A percentile compares a stretch with the other conserved stretches of the same genome.
Conservation (phyloP, 306 rosid species). For the Acmispon strigosus region DNA sequence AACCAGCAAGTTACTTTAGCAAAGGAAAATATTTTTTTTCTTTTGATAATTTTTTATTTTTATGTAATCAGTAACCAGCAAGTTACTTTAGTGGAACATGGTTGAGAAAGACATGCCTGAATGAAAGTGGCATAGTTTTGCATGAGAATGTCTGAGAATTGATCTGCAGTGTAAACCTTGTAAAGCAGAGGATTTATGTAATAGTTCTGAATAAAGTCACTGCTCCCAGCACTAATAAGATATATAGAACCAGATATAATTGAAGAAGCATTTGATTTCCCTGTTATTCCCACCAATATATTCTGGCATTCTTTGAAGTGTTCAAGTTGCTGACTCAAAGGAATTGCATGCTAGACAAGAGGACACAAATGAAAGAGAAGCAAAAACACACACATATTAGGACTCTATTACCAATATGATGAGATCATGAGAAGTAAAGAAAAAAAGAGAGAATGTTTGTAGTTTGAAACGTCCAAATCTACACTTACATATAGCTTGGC, state of each 20-base stretch:
- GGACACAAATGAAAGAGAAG: neutral
- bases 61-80: neutral
- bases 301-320: constrained; percentile 57
- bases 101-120: constrained; percentile 41
- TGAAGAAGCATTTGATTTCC: constrained; percentile 46
- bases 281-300: constrained; percentile 37
- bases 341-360: constrained; percentile 45
- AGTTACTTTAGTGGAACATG: neutral
- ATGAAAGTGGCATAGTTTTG: constrained; percentile 38
- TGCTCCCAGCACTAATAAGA: constrained; percentile 64
- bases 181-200: constrained; percentile 72
- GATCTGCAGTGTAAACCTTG: constrained; percentile 41
- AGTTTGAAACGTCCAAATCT: neutral
- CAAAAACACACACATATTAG: neutral
- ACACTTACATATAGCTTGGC: constrained; percentile 33
- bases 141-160: constrained; percentile 59
- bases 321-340: constrained; percentile 53
- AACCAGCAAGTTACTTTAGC: neutral
- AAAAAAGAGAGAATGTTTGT: neutral
- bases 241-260: constrained; percentile 49
- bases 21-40: neutral
- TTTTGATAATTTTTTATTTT: neutral
- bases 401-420: neutral
- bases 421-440: neutral
- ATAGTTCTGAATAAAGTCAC: constrained; percentile 83